Conservation (phyloP, 192 early-diverging fungal genomes). For the Coemansia sp. region DNA sequence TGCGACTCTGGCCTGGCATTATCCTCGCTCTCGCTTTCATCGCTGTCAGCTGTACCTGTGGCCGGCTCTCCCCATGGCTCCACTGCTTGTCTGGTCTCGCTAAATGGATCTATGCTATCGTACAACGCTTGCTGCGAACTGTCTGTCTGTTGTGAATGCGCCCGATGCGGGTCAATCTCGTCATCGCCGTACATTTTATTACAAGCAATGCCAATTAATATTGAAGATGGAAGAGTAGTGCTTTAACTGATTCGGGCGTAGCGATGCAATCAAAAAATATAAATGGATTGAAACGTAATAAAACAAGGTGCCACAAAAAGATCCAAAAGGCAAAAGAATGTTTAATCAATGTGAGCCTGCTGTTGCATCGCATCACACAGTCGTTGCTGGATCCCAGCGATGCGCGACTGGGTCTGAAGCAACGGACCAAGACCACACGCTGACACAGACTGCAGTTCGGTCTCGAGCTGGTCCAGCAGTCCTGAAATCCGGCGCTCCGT, state of each 20-base stretch:
- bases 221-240: too few species aligned
- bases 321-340: neutral
- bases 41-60: neutral
- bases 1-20: neutral
- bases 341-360: neutral
- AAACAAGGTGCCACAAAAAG: slow-evolving; percentile 8
- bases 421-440: slow-evolving; percentile 1
- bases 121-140: slow-evolving; percentile 19
- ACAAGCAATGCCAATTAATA: neutral
- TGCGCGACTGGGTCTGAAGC: slow-evolving; percentile 16
- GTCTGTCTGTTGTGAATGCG: slow-evolving; percentile 5
- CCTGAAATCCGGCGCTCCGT: slow-evolving; percentile 9
- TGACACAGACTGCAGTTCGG: slow-evolving; percentile 1
- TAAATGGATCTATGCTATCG: slow-evolving; percentile 33
- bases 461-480: slow-evolving; percentile 25
- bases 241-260: too few species aligned
- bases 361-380: slow-evolving; percentile 20
- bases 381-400: slow-evolving; percentile 22
- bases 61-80: slow-evolving; percentile 11
- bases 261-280: too few species aligned
- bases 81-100: slow-evolving; percentile 7
- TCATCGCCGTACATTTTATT: slow-evolving; percentile 28
- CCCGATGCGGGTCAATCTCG: slow-evolving; percentile 48
- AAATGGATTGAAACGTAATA: slow-evolving; percentile 1
- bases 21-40: slow-evolving; percentile 7